These are phyloP conservation scores for Aspergillus pseudoglaucus DNA, from an alignment of 2,329 filamentous ascomycete species.

Conservation along the genomic window DNA sequence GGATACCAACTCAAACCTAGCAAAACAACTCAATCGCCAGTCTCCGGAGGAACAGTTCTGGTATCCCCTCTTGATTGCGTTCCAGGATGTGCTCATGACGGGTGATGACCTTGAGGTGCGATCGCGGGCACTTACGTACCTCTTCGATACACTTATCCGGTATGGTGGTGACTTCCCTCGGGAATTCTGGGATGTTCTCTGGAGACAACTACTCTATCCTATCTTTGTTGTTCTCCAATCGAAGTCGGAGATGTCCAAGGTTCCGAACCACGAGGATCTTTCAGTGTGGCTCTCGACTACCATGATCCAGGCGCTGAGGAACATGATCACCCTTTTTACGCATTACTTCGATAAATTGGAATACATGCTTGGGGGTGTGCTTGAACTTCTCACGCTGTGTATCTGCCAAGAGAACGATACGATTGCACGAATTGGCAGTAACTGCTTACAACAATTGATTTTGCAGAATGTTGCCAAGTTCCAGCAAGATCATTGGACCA, in stretches of 20 bases:
- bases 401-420: conserved; percentile 99
- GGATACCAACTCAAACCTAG: conserved; percentile 43
- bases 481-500: conserved; percentile 76
- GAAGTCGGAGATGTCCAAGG: conserved; percentile 92
- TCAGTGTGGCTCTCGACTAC: conserved; percentile 99
- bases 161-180: conserved; percentile 87
- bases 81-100: conserved; percentile 98
- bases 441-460: conserved; percentile 94
- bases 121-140: conserved; percentile 80
- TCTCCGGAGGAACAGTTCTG: conserved; percentile 96
- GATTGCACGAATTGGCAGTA: conserved; percentile 94
- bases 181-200: conserved; percentile 98
- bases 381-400: conserved; percentile 88
- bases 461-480: conserved; percentile 95
- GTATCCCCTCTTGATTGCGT: conserved; percentile 97
- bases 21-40: conserved; percentile 65
- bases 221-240: conserved; percentile 98
- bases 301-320: conserved; percentile 96
- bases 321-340: conserved; percentile 98
- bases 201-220: conserved; percentile 92
- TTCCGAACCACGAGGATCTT: conserved; percentile 89
- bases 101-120: conserved; percentile 96
- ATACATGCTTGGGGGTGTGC: conserved; percentile 96
- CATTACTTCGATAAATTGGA: conserved; percentile 96
- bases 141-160: conserved; percentile 86